Evolutionary conservation across 768 basidiomycete species (phyloP).

Genomic region (Sporobolomyces roseus): DNA sequence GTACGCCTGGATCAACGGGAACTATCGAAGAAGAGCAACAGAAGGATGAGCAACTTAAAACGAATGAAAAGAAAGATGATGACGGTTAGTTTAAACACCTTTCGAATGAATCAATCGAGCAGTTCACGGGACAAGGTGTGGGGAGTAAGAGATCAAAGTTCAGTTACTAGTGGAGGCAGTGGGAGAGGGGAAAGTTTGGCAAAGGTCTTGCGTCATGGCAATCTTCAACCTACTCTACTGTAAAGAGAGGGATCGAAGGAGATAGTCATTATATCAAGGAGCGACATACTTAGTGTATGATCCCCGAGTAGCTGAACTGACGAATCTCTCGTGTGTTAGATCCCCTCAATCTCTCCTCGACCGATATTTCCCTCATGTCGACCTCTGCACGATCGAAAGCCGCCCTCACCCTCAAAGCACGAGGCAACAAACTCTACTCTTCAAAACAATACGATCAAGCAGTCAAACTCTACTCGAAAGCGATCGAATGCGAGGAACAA

Average conservation of each 20-base stretch:
- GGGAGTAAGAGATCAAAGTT: too few species aligned
- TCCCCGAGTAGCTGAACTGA: too few species aligned
- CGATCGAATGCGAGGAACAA: constrained; percentile 52
- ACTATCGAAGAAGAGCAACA: constrained; percentile 49
- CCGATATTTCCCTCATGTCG: constrained; percentile 12
- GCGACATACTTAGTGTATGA: too few species aligned
- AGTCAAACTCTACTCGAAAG: constrained; percentile 53
- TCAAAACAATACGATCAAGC: constrained; percentile 51
- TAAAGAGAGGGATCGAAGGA: too few species aligned
- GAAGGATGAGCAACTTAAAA: too few species aligned
- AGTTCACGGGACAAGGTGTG: too few species aligned
- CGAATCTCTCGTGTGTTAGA: background rate
- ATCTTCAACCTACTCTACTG: too few species aligned
- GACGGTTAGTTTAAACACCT: constrained; percentile 13
- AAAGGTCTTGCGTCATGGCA: too few species aligned
- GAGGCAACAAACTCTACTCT: constrained; percentile 54
- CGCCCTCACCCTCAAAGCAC: constrained; percentile 56
- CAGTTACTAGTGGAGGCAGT: too few species aligned
- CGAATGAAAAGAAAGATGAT: constrained; percentile 8
- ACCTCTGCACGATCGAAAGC: constrained; percentile 47
- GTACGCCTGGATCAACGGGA: constrained; percentile 34
- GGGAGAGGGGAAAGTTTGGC: too few species aligned
- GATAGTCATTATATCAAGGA: too few species aligned
- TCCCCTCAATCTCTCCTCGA: background rate
- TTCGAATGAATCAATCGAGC: too few species aligned